phyloP scores from a whole-genome alignment of 2,329 filamentous ascomycete species.

The Mollisiaceae sp. region DNA sequence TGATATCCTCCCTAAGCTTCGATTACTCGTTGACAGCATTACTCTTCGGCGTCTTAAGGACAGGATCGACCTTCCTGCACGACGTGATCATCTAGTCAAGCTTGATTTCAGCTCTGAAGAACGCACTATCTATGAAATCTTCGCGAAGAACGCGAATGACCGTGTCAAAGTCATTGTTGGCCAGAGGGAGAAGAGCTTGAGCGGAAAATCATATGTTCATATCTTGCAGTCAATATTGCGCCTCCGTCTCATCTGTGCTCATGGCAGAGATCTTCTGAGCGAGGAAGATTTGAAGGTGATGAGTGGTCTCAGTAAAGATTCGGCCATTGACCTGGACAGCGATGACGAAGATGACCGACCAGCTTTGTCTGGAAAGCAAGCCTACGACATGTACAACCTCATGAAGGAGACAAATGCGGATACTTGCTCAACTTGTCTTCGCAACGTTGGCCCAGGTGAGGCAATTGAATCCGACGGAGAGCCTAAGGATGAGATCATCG shows the following conservation, averaged over 20 bases:
- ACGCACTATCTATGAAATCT: constrained; percentile 79
- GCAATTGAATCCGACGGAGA: constrained; percentile 62
- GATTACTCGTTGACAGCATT: constrained; percentile 91
- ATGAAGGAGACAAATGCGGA: constrained; percentile 84
- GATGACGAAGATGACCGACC: constrained; percentile 61
- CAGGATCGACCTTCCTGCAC: constrained; percentile 79
- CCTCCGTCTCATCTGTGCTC: constrained; percentile 87
- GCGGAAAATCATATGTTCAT: constrained; percentile 89
- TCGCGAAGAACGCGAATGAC: constrained; percentile 79
- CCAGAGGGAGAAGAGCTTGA: constrained; percentile 68
- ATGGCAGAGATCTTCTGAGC: constrained; percentile 88
- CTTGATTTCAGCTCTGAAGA: constrained; percentile 81
- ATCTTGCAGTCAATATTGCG: constrained; percentile 91
- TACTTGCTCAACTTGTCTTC: constrained; percentile 71
- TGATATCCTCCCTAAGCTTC: constrained; percentile 81
- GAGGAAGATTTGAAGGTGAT: constrained; percentile 81
- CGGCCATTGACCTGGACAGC: constrained; percentile 88
- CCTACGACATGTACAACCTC: constrained; percentile 83
- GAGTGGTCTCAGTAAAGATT: constrained; percentile 80
- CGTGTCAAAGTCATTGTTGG: constrained; percentile 77
- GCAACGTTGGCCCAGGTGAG: constrained; percentile 63
- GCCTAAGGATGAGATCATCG: constrained; percentile 66
- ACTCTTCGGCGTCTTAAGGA: constrained; percentile 92
- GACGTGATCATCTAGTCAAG: constrained; percentile 73
- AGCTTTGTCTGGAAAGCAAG: constrained; percentile 69